phyloP scores from a whole-genome alignment of 208 protist genomes.

The Porcisia hertigi region DNA sequence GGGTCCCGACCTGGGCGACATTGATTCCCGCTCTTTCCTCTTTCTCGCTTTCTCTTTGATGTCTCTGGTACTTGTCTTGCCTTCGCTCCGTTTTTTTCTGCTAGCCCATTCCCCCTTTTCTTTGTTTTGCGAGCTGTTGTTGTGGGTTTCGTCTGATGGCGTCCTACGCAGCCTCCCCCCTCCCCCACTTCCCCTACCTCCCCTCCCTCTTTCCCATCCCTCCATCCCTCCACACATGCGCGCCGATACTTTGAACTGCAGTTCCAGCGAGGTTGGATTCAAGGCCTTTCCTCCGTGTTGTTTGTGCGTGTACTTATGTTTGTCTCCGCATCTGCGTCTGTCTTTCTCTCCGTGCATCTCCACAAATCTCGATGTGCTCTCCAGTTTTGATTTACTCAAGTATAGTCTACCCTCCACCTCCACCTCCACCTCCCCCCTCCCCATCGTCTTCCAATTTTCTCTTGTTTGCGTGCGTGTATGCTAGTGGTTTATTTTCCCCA shows the following conservation, averaged over 20 bases:
- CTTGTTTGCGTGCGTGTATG: neutral
- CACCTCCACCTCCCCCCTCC: neutral
- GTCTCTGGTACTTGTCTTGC: neutral
- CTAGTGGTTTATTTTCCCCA: neutral
- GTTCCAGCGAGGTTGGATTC: neutral
- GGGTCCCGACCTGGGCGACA: neutral
- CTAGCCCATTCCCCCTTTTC: neutral
- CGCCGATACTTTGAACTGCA: neutral
- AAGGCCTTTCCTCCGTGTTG: neutral
- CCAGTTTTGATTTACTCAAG: neutral
- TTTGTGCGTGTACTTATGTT: neutral
- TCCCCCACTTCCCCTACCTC: neutral
- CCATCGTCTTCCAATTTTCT: no score
- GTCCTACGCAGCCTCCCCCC: neutral
- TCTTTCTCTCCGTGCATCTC: neutral
- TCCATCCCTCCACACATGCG: neutral
- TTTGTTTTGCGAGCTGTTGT: neutral
- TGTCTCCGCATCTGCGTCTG: conserved; percentile 4
- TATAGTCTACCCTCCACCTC: no score
- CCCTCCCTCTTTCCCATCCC: neutral
- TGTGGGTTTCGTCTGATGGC: neutral
- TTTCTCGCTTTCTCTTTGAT: neutral
- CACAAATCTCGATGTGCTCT: neutral
- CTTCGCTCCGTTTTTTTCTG: neutral
- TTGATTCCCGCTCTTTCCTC: neutral